Evolutionary conservation across 1,284 basidiomycete species (phyloP).

Genomic region (Fereydounia khargensis): DNA sequence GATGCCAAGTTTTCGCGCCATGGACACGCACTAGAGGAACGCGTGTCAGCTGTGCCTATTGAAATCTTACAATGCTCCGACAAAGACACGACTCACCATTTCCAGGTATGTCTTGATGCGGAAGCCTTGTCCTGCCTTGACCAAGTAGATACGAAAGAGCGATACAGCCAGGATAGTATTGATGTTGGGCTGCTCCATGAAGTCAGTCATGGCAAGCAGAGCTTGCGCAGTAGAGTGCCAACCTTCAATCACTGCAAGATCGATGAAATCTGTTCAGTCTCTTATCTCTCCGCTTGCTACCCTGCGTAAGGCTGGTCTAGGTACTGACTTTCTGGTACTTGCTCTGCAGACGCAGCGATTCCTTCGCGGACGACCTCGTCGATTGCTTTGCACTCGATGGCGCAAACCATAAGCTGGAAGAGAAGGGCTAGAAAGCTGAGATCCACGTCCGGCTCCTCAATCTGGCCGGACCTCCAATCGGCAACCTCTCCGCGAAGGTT

Average conservation of each 20-base stretch:
- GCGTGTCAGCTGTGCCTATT: no score
- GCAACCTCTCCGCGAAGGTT: constrained; percentile 44
- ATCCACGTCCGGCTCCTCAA: constrained; percentile 38
- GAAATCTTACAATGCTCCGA: no score
- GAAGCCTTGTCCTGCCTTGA: no score
- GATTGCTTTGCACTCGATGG: constrained; percentile 36
- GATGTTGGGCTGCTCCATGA: constrained; percentile 37
- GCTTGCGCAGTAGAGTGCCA: constrained; percentile 41
- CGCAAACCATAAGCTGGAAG: constrained; percentile 38
- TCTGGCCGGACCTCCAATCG: constrained; percentile 41
- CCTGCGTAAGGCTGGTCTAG: background rate
- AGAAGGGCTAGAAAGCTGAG: constrained; percentile 40
- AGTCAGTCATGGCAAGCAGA: constrained; percentile 35
- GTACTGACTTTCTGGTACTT: constrained; percentile 19
- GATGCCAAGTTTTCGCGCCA: constrained; percentile 15
- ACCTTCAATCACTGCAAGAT: constrained; percentile 18
- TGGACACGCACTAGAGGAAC: constrained; percentile 16
- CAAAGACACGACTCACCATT: no score
- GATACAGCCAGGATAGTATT: constrained; percentile 40
- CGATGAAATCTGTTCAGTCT: background rate
- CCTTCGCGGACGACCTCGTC: constrained; percentile 42
- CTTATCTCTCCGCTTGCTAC: no score
- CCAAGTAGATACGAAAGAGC: constrained; percentile 20
- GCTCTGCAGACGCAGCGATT: constrained; percentile 30
- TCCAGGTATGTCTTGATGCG: no score